Conservation (phyloP, 495 filamentous ascomycete species). For the Pyrenula aspistea region DNA sequence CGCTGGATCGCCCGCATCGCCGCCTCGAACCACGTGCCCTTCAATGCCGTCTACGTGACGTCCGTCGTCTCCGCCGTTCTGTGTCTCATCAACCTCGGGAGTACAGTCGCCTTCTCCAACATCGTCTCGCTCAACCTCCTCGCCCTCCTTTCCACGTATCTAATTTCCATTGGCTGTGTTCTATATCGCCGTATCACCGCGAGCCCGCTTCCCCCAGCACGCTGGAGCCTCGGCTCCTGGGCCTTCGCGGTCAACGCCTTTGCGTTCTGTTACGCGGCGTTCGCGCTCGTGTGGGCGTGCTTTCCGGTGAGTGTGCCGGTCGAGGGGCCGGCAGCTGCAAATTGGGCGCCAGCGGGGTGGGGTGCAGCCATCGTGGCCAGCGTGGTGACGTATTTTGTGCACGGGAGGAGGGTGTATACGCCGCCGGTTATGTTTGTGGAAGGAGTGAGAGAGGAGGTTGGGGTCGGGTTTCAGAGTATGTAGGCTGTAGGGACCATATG, state of each 20-base stretch:
- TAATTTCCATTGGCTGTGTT: slow-evolving; percentile 26
- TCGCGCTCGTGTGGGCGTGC: slow-evolving; percentile 20
- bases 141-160: slow-evolving; percentile 28
- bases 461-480: too few species aligned
- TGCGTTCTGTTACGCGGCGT: slow-evolving; percentile 12
- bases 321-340: slow-evolving; percentile 8
- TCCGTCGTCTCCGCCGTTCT: slow-evolving; percentile 19
- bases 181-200: slow-evolving; percentile 9
- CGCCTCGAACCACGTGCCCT: slow-evolving; percentile 14
- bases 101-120: slow-evolving; percentile 24
- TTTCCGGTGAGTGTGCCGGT: slow-evolving; percentile 16
- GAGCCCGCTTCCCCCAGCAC: slow-evolving; percentile 2
- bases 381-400: neutral
- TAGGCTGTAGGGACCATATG: too few species aligned
- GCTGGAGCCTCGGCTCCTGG: slow-evolving; percentile 11
- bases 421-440: too few species aligned
- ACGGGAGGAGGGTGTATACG: too few species aligned
- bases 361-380: neutral
- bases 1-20: slow-evolving; percentile 14
- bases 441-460: too few species aligned
- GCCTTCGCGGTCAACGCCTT: slow-evolving; percentile 17
- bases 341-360: slow-evolving; percentile 18
- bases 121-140: slow-evolving; percentile 28
- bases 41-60: slow-evolving; percentile 21
- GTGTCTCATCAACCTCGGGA: slow-evolving; percentile 29